Evolutionary conservation across 805 yeast species (phyloP).

Genomic region (Monosporozyma solicola): DNA sequence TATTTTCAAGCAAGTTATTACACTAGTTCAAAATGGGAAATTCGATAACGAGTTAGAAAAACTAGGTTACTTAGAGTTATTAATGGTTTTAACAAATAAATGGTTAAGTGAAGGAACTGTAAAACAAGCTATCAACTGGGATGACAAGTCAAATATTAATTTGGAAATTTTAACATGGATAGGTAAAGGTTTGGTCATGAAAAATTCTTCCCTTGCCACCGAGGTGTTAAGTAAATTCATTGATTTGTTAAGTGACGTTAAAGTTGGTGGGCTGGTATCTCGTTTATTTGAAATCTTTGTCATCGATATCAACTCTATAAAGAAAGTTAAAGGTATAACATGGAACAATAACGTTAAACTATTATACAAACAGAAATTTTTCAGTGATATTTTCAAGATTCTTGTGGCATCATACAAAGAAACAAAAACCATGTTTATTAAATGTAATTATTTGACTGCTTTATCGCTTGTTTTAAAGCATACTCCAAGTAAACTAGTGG

Average conservation of each 20-base stretch:
- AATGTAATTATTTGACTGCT: slow-evolving; percentile 52
- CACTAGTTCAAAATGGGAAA: neutral
- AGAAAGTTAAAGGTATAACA: slow-evolving; percentile 36
- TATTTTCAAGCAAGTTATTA: slow-evolving; percentile 5
- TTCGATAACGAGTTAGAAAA: slow-evolving; percentile 10
- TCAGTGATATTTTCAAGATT: slow-evolving; percentile 48
- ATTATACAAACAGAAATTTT: slow-evolving; percentile 75
- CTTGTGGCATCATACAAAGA: slow-evolving; percentile 41
- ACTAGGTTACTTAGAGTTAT: slow-evolving; percentile 22
- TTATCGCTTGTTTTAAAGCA: slow-evolving; percentile 59
- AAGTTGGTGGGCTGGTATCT: slow-evolving; percentile 36
- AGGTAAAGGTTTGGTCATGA: slow-evolving; percentile 58
- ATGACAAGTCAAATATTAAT: slow-evolving; percentile 15
- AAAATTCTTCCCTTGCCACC: slow-evolving; percentile 37
- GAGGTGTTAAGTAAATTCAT: slow-evolving; percentile 31
- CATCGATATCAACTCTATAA: slow-evolving; percentile 55
- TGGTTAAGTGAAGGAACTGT: slow-evolving; percentile 18
- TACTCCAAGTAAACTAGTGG: slow-evolving; percentile 52
- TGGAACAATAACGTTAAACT: slow-evolving; percentile 50
- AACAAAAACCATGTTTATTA: slow-evolving; percentile 20
- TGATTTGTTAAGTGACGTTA: slow-evolving; percentile 28
- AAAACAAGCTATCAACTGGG: slow-evolving; percentile 9
- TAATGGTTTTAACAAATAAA: slow-evolving; percentile 23
- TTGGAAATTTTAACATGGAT: slow-evolving; percentile 63
- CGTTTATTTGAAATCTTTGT: slow-evolving; percentile 55